These are phyloP conservation scores for Xylaria sp. DNA, from an alignment of 2,329 filamentous ascomycete species.

Conservation along the genomic window DNA sequence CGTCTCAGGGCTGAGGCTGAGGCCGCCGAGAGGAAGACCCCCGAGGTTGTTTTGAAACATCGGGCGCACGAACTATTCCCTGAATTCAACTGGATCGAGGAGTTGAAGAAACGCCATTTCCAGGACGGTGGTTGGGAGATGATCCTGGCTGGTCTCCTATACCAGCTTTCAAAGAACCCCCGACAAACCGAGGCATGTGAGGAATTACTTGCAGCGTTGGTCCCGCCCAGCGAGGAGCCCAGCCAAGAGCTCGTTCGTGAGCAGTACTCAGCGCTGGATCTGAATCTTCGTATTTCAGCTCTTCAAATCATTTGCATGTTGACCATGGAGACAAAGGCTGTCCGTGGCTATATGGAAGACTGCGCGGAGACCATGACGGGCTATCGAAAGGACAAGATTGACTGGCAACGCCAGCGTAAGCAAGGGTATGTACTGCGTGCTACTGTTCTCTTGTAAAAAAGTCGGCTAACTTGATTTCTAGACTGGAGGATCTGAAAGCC, in stretches of 20 bases:
- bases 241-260: slow-evolving; percentile 66
- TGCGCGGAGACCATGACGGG: slow-evolving; percentile 92
- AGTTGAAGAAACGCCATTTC: slow-evolving; percentile 78
- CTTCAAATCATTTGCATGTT: slow-evolving; percentile 84
- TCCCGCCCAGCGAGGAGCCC: slow-evolving; percentile 69
- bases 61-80: slow-evolving; percentile 71
- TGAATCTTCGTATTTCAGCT: slow-evolving; percentile 75
- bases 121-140: slow-evolving; percentile 84
- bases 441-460: neutral
- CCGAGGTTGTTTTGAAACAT: slow-evolving; percentile 50
- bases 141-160: slow-evolving; percentile 78
- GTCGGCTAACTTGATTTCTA: slow-evolving; percentile 31
- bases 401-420: slow-evolving; percentile 74
- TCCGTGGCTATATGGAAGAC: slow-evolving; percentile 84
- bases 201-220: slow-evolving; percentile 72
- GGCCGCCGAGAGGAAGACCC: slow-evolving; percentile 44
- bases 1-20: slow-evolving; percentile 56
- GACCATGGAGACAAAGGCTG: slow-evolving; percentile 76
- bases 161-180: slow-evolving; percentile 76
- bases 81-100: slow-evolving; percentile 77
- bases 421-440: slow-evolving; percentile 47
- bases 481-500: slow-evolving; percentile 63
- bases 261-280: slow-evolving; percentile 70
- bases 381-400: slow-evolving; percentile 92
- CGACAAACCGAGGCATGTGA: slow-evolving; percentile 68